Evolutionary conservation across 768 basidiomycete species (phyloP), one percentile per base, ranked within the genome.

Genomic region (Suillus occidentalis): DNA sequence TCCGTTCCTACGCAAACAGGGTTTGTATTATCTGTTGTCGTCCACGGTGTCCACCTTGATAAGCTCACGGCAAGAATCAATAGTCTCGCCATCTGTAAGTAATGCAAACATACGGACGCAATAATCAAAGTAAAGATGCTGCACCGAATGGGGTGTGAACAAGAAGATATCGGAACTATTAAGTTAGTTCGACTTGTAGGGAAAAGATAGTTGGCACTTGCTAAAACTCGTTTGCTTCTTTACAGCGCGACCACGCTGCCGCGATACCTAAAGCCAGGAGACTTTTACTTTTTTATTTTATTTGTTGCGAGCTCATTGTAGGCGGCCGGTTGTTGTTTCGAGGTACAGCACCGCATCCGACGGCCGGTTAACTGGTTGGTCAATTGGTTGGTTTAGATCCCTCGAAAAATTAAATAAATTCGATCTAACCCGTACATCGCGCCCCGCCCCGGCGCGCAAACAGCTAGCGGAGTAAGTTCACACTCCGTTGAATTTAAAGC

Each of bases 261-360:
- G 3, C 39, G 18, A 25, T 59, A 20, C 39, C 40, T 59, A 59
- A 59, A 59, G 57, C 18, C 25, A 18, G 40, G 57, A 7, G 18
- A 59, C 39, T 25, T 59, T 58, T 58, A 22, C 2, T 4, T 4
- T 49, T 47, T 6, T 47, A 58, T 58, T 59, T 25, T 50, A 59
- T 59, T 59, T 40, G 39, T 59, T 42, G 58, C 40, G 28, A 59
- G 58, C 18, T 59, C 58, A 59, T 59, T 59, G 25, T 28, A 57
- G 56, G 58, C 39, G 58, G 39, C 58, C 58, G 16, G 57, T n/a
- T n/a, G n/a, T n/a, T n/a, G n/a, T n/a, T n/a, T n/a, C n/a, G n/a
- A n/a, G n/a, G n/a, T 28, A 53, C 28, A 31, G 31, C 58, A 59
- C 10, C 58, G 58, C 40, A 59, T n/a, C 25, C 40, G 40, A 42